Evolutionary conservation across 495 filamentous ascomycete genomes (phyloP).

Genomic region (Tirmania nivea): DNA sequence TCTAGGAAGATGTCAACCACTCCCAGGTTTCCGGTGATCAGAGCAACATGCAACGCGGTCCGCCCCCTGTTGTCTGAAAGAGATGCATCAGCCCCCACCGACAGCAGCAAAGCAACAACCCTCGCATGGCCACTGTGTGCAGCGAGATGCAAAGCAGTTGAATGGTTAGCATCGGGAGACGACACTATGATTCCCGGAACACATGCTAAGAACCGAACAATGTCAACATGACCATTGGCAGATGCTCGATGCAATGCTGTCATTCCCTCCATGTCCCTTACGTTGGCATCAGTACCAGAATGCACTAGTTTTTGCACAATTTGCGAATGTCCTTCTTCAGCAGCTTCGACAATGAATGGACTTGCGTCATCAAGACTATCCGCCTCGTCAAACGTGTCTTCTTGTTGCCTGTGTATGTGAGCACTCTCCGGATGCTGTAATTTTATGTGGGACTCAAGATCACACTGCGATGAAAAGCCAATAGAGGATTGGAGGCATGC

Average conservation of each 20-base stretch:
- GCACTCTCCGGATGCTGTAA: neutral
- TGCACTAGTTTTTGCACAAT: neutral
- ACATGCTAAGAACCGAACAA: neutral
- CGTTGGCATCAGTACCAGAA: neutral
- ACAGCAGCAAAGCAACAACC: neutral
- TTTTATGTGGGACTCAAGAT: conserved; percentile 16
- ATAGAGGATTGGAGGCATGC: conserved; percentile 13
- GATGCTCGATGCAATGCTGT: neutral
- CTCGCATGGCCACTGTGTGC: neutral
- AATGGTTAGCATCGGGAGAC: neutral
- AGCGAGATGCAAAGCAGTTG: neutral
- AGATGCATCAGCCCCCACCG: neutral
- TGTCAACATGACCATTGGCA: neutral
- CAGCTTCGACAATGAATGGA: neutral
- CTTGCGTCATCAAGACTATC: too few relatives aligned
- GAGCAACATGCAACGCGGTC: neutral
- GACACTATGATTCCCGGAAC: neutral
- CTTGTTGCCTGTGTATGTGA: too few relatives aligned
- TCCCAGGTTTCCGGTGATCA: neutral
- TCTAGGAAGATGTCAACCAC: neutral
- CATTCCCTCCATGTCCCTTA: neutral
- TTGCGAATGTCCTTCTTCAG: neutral
- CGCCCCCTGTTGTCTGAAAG: neutral
- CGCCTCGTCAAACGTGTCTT: too few relatives aligned
- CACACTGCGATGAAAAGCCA: conserved; percentile 15